Evolutionary conservation across 139 green algal species (phyloP), one percentile per base, ranked within the genome.

Genomic region (Chlorella sp.): DNA sequence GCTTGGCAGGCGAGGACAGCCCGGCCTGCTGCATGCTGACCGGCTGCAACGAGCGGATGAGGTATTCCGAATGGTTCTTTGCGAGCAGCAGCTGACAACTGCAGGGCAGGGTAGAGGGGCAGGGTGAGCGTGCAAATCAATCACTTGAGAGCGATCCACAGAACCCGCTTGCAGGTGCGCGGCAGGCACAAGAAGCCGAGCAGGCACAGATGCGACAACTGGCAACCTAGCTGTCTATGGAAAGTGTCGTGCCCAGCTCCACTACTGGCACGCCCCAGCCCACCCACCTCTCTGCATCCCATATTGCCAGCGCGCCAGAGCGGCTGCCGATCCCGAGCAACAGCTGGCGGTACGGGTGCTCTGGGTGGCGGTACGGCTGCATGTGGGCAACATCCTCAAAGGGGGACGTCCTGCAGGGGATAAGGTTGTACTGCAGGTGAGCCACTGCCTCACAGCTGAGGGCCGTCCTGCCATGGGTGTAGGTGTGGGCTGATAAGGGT

Each of bases 311-410:
- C 0, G 21, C 37, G 39, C 84, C 84, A 68, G 48, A 57, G 9
- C 68, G 3, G 84, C 84, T 40, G 84, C 84, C 81, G 28, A 88
- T 40, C 5, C 84, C 84, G 66, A 81, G 39, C 68, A 88, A 68
- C 66, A 88, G 84, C 15, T 39, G 84, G 84, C 66, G 66, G 26
- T 28, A 3, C 30, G 39, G 37, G 48, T 36, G 18, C 39, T 81
- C 66, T 0, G 84, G 66, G 24, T 76, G 42, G 30, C 68, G 84
- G 42, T 81, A 88, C 68, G 48, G 37, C 68, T 53, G 68, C 84
- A 88, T 66, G 40, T 88, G 84, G 24, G 77, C 21, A 15, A 88
- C 39, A 48, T 88, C 84, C 84, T 88, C 84, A 66, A 81, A 88
- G 14, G 30, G 0, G 24, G 77, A 21, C 0, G 64, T 30, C 39